These are phyloP conservation scores for Naganishia vaughanmartiniae DNA, from an alignment of 768 basidiomycete species.

Conservation along the genomic window DNA sequence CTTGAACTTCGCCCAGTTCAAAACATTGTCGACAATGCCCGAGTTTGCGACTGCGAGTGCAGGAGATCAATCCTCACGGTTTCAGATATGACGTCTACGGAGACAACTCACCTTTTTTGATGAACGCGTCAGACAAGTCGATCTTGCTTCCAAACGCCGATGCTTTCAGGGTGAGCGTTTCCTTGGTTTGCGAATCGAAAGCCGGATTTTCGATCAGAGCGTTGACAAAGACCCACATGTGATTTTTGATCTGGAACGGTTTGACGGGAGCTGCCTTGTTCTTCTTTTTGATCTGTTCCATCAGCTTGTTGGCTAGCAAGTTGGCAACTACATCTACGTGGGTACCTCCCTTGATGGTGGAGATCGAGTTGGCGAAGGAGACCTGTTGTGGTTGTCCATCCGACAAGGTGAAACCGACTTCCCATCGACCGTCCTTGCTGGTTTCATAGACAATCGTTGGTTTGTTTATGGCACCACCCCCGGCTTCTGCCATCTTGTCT, in stretches of 20 bases:
- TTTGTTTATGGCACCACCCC: conserved; percentile 75
- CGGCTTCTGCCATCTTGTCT: conserved; percentile 66
- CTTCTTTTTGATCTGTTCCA: conserved; percentile 85
- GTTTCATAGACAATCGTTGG: conserved; percentile 78
- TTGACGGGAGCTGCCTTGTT: conserved; percentile 96
- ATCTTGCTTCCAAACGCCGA: conserved; percentile 85
- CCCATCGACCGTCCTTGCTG: conserved; percentile 74
- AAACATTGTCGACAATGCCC: conserved; percentile 80
- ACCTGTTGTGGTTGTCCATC: conserved; percentile 90
- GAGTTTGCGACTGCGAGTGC: conserved; percentile 70
- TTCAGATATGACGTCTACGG: neutral
- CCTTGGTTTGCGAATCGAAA: conserved; percentile 99
- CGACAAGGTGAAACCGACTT: conserved; percentile 89
- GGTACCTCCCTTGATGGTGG: conserved; percentile 92
- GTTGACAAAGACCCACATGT: conserved; percentile 98
- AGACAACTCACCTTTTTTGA: conserved; percentile 78
- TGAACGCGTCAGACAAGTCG: conserved; percentile 78
- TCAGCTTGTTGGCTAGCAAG: conserved; percentile 80
- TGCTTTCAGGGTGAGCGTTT: conserved; percentile 78
- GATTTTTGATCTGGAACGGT: conserved; percentile 87
- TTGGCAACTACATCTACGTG: conserved; percentile 83
- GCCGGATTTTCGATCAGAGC: conserved; percentile 94
- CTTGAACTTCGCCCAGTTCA: conserved; percentile 96
- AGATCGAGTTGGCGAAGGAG: conserved; percentile 95
- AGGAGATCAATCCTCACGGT: neutral